Percentiles rank a stretch among this genome's conserved stretches.
Conservation (phyloP, 1,284 basidiomycete species). For the Apiotrichum mycotoxinovorans region DNA sequence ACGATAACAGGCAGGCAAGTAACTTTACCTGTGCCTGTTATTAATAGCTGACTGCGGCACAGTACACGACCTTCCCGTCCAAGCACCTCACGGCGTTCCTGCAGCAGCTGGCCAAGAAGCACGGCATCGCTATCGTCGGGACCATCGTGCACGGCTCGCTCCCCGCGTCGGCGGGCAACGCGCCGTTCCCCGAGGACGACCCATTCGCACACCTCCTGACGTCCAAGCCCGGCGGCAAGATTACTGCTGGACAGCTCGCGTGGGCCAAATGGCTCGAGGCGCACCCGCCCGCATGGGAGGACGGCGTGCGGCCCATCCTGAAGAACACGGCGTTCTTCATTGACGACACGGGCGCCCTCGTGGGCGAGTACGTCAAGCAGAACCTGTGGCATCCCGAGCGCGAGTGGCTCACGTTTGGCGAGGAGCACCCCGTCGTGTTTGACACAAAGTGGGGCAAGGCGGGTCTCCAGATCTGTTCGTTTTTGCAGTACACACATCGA, state of each 20-base stretch:
- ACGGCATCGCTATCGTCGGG: conserved; percentile 37
- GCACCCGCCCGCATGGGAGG: conserved; percentile 11
- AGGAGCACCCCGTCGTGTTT: conserved; percentile 36
- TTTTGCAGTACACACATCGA: neutral
- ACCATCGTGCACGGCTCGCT: conserved; percentile 39
- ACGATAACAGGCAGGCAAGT: conserved; percentile 41
- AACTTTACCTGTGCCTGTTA: neutral
- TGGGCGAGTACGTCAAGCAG: conserved; percentile 42
- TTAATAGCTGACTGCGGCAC: neutral
- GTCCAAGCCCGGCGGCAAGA: conserved; percentile 9
- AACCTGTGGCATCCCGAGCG: conserved; percentile 51
- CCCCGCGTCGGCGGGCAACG: conserved; percentile 2
- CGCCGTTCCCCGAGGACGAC: conserved; percentile 18
- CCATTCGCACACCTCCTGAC: conserved; percentile 35
- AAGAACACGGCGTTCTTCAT: conserved; percentile 47
- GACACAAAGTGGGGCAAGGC: conserved; percentile 46
- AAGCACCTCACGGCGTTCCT: conserved; percentile 29
- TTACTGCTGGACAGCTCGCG: conserved; percentile 11
- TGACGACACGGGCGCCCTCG: conserved; percentile 34
- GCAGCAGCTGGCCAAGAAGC: conserved; percentile 24
- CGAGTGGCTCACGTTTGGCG: conserved; percentile 42
- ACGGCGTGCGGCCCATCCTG: conserved; percentile 8
- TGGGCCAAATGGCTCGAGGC: conserved; percentile 35
- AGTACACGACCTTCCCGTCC: conserved; percentile 44
- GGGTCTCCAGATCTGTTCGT: conserved; percentile 48